These are phyloP conservation scores for Lactarius sp. DNA, from an alignment of 768 basidiomycete genomes.

Conservation along the genomic window DNA sequence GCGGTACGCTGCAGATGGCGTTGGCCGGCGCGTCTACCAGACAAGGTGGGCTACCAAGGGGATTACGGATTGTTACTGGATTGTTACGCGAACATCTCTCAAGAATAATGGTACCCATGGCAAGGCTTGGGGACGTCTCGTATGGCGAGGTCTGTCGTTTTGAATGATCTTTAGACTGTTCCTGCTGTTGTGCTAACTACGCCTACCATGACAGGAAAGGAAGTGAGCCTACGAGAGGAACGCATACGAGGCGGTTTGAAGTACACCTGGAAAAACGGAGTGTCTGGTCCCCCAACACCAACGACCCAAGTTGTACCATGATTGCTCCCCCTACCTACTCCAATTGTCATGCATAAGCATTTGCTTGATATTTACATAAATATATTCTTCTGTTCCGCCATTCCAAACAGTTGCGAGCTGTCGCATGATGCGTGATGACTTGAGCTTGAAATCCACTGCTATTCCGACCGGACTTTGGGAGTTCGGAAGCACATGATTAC, in stretches of 20 bases:
- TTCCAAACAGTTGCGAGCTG: not conserved
- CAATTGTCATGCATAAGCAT: not conserved
- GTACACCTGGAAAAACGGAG: conserved; percentile 65
- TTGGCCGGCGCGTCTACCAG: conserved; percentile 68
- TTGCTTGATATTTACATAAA: not conserved
- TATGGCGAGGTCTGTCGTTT: conserved; percentile 65
- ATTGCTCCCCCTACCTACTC: not conserved
- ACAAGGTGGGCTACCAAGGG: conserved; percentile 67
- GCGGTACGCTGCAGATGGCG: conserved; percentile 58
- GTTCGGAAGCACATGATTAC: conserved; percentile 1
- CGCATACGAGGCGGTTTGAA: conserved; percentile 68
- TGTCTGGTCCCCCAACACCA: conserved; percentile 32
- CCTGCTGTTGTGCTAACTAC: not conserved
- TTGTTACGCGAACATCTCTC: conserved; percentile 63
- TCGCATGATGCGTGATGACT: not conserved
- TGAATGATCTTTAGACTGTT: not conserved
- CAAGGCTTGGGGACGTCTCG: conserved; percentile 75
- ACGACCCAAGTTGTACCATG: not conserved
- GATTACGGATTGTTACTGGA: conserved; percentile 67
- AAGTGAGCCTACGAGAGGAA: conserved; percentile 55
- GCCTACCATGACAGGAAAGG: conserved; percentile 43
- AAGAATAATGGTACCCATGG: conserved; percentile 73
- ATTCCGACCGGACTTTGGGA: not conserved
- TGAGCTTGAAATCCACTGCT: not conserved
- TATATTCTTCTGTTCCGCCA: not conserved